A percentile compares a stretch with the other conserved stretches of the same genome.
These are phyloP conservation scores for Phytopythium oedochilum DNA, from an alignment of 352 stramenopile genomes.

Conservation along the genomic window DNA sequence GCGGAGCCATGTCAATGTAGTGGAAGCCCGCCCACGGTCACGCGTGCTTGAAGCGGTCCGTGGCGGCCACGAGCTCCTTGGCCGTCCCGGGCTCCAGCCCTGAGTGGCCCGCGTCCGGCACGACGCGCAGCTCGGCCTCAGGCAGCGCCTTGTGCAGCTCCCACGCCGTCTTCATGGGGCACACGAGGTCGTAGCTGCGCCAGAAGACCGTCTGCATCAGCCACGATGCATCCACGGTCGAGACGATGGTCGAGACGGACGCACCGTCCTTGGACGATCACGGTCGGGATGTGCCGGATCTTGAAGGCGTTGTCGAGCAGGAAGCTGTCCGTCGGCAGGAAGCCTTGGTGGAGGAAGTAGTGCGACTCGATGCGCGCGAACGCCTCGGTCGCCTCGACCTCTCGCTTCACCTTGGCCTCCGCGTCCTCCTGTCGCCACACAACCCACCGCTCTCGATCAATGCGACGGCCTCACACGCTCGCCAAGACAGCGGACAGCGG, in stretches of 20 bases:
- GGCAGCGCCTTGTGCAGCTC: slow-evolving; percentile 64
- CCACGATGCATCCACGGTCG: too few relatives aligned
- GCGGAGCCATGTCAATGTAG: too few relatives aligned
- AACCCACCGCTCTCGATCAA: not conserved
- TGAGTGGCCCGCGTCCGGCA: slow-evolving; percentile 52
- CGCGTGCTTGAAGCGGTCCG: slow-evolving; percentile 26
- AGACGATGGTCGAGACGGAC: slow-evolving; percentile 27
- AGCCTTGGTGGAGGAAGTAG: slow-evolving; percentile 90
- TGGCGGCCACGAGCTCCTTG: slow-evolving; percentile 39
- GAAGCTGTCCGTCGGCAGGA: slow-evolving; percentile 86
- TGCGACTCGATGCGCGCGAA: slow-evolving; percentile 94
- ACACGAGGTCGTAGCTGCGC: slow-evolving; percentile 76
- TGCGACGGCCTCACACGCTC: too few relatives aligned
- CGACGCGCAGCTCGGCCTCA: slow-evolving; percentile 41
- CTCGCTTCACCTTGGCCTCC: slow-evolving; percentile 64
- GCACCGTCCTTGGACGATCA: slow-evolving; percentile 89
- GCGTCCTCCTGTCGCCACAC: slow-evolving; percentile 39
- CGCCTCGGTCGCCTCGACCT: slow-evolving; percentile 82
- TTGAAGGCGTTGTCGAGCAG: slow-evolving; percentile 87
- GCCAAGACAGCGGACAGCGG: too few relatives aligned
- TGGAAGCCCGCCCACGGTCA: too few relatives aligned
- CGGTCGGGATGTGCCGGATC: slow-evolving; percentile 90
- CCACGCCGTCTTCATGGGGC: slow-evolving; percentile 62
- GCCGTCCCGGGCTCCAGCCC: slow-evolving; percentile 39
- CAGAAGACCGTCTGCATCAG: slow-evolving; percentile 42